Conservation (phyloP, 2,329 filamentous ascomycete genomes). For the Bisporella sp. region DNA sequence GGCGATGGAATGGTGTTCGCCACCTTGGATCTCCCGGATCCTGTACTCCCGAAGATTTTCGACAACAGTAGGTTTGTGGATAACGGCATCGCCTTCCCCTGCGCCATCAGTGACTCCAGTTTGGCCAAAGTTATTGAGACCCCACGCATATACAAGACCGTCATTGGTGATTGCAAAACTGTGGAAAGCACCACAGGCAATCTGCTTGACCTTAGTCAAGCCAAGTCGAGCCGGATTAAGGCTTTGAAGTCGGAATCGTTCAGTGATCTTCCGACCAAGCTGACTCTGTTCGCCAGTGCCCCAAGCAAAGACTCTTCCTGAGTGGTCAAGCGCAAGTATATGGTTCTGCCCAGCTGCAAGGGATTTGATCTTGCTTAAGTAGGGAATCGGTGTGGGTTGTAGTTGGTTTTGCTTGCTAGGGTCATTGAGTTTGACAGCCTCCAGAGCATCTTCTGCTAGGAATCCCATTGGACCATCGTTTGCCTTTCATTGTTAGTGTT, state of each 20-base stretch:
- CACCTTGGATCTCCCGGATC: constrained; percentile 57
- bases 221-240: constrained; percentile 14
- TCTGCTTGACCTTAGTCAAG: constrained; percentile 8
- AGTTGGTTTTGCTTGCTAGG: constrained; percentile 15
- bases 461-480: constrained; percentile 59
- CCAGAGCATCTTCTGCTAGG: constrained; percentile 5
- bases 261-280: constrained; percentile 42
- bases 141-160: constrained; percentile 71
- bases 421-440: constrained; percentile 1
- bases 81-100: constrained; percentile 61
- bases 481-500: constrained; percentile 32
- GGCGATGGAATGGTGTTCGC: constrained; percentile 68
- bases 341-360: constrained; percentile 51
- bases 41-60: constrained; percentile 52
- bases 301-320: constrained; percentile 56
- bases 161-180: constrained; percentile 67
- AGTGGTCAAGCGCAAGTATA: constrained; percentile 48
- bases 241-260: constrained; percentile 14
- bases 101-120: constrained; percentile 59
- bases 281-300: constrained; percentile 57
- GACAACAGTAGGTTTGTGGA: constrained; percentile 64
- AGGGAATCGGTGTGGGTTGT: constrained; percentile 43
- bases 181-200: constrained; percentile 62
- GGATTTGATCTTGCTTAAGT: constrained; percentile 45
- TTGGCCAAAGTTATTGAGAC: constrained; percentile 80